Base-by-base conservation (phyloP, 2,329 filamentous ascomycete species). In the Lojkania enalia region DNA sequence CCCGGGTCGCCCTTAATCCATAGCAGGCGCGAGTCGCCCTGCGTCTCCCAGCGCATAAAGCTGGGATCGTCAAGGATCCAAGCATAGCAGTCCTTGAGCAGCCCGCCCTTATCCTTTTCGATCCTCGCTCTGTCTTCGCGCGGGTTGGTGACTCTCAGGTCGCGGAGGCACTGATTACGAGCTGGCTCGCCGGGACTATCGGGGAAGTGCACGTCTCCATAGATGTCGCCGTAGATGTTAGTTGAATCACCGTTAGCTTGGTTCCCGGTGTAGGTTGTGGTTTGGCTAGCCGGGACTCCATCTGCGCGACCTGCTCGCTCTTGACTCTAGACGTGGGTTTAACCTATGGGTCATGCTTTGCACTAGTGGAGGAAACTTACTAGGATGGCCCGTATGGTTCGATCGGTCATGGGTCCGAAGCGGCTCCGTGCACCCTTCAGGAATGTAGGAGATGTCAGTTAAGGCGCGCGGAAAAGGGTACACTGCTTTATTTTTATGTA, bases 1-100 rank as follows among this genome's bases (percentile, higher is more conserved):
- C 30, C 30, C 7, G 30, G 30, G 15, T 33, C 30, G 30, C 30
- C 30, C 15, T 60, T 59, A 20, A 72, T 64, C 69, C 69, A 72
- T n/a, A 72, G 58, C 6, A 67, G 30, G 15, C 49, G 50, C 13
- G 39, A 44, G 9, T 62, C 39, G 7, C 60, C 42, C n/a, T 41
- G 44, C 48, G 60, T 38, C n/a, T 39, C 41, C 61, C 59, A 63
- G 23, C 35, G 42, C 35, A 40, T 35, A 37, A 58, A 63, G 44
- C 51, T 35, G 6, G 31, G 16, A 36, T 62, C 45, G 20, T 55
- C 25, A n/a, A 61, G 42, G 15, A 61, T 52, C 60, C 45, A 51
- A 21, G 35, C 15, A 30, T 48, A 51, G 20, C 31, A 38, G 20
- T 46, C 41, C 31, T 36, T 19, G 9, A 33, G 30, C 7, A 33